A percentile compares a stretch with the other conserved stretches of the same genome.
Evolutionary conservation across 2,329 filamentous ascomycete species (phyloP).

Genomic region (Chaetomiaceae sp.): DNA sequence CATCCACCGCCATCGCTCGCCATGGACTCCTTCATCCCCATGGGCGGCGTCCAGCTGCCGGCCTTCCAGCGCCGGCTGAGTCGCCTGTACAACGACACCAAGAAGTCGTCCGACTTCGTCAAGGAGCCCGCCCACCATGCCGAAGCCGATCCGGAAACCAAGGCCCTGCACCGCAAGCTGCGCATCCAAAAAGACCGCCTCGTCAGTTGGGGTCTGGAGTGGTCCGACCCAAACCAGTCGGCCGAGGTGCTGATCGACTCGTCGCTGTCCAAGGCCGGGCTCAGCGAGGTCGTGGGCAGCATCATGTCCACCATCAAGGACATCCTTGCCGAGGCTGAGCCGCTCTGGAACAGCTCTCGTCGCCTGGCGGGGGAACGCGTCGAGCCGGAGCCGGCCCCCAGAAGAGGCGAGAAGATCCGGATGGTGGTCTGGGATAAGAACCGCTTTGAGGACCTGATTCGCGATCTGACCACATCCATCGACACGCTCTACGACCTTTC

Average conservation of each 20-base stretch:
- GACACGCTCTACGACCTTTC: constrained; percentile 77
- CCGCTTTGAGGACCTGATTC: constrained; percentile 70
- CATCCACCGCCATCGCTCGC: background rate
- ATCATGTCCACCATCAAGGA: constrained; percentile 79
- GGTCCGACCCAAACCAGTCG: constrained; percentile 65
- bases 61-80: constrained; percentile 59
- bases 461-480: constrained; percentile 71
- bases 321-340: constrained; percentile 70
- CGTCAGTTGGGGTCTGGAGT: constrained; percentile 75
- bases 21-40: constrained; percentile 36
- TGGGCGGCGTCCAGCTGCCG: constrained; percentile 51
- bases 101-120: constrained; percentile 71
- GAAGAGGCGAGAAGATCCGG: constrained; percentile 48
- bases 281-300: constrained; percentile 72
- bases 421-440: constrained; percentile 63
- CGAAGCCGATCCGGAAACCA: constrained; percentile 61
- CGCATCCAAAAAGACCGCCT: constrained; percentile 76
- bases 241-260: constrained; percentile 62
- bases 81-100: constrained; percentile 75
- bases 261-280: constrained; percentile 65
- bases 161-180: constrained; percentile 68
- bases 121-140: constrained; percentile 59
- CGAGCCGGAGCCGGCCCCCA: constrained; percentile 34
- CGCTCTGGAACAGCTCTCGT: constrained; percentile 62
- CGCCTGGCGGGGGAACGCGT: constrained; percentile 38